Base-by-base conservation (phyloP, 208 protist species). In the Sergeia podlipaevii region DNA sequence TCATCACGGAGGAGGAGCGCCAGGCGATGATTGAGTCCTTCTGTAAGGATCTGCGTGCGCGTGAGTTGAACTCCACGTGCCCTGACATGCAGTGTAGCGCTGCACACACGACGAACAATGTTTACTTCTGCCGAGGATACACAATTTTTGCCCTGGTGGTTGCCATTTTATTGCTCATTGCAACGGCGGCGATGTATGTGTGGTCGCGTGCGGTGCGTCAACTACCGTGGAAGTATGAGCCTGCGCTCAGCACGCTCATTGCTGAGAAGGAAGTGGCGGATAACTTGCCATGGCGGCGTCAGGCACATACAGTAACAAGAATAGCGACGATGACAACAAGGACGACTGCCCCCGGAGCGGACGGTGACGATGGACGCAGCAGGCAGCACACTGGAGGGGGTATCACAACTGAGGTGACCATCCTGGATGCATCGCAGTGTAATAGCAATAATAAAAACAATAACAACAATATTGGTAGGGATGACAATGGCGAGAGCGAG, bases 201-300 rank as follows among this genome's bases (percentile, higher is more conserved):
- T 85, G 78, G 78, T 57, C 74, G 30, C 47, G 29, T 13, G 60
- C 70, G 1, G 50, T 85, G 13, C 67, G 61, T 10, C 74, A 81
- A 46, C 51, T 81, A n/a, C 78, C 78, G 17, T 85, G 78, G 78
- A 68, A 61, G 48, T 85, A 81, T 46, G 74, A 81, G 47, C 73
- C 69, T n/a, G 58, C 53, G 10, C 13, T 77, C 37, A 73, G 59
- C n/a, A 29, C 65, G 33, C 13, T 78, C 21, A 39, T 77, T 33
- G 49, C 46, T 24, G n/a, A n/a, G 57, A 10, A 4, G n/a, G n/a
- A n/a, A n/a, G n/a, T n/a, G n/a, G n/a, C 10, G 17, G n/a, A n/a
- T n/a, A n/a, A n/a, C n/a, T n/a, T n/a, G n/a, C n/a, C n/a, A n/a
- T n/a, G n/a, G n/a, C n/a, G n/a, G n/a, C n/a, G n/a, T n/a, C n/a